phyloP scores from a whole-genome alignment of 2,329 filamentous ascomycete genomes.

The Colletotrichum orbiculare region DNA sequence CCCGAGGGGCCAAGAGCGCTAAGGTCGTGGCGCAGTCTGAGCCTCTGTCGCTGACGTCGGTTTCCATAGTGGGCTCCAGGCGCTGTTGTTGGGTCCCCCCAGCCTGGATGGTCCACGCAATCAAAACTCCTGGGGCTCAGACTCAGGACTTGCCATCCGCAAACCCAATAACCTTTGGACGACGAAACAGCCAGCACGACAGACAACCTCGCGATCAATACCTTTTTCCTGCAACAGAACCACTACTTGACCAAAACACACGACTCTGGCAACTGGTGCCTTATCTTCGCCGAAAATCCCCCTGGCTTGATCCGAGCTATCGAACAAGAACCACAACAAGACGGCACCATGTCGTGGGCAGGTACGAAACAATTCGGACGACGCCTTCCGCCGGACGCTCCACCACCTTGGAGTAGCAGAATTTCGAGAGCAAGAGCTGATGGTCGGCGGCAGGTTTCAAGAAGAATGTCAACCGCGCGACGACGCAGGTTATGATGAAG shows the following conservation, averaged over 20 bases:
- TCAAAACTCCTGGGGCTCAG: constrained; percentile 25
- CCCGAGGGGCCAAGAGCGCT: constrained; percentile 3
- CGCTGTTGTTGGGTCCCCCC: constrained; percentile 24
- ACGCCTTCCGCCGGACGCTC: constrained; percentile 10
- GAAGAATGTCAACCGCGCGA: constrained; percentile 98
- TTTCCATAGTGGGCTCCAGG: constrained; percentile 21
- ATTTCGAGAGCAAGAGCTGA: constrained; percentile 10
- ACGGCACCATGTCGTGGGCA: constrained; percentile 58
- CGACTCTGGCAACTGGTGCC: neutral
- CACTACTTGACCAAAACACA: constrained; percentile 13
- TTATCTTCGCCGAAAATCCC: too few species aligned
- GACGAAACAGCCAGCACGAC: constrained; percentile 21
- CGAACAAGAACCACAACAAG: neutral
- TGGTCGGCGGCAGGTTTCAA: constrained; percentile 58
- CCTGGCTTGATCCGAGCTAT: neutral
- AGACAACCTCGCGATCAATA: constrained; percentile 4
- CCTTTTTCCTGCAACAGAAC: constrained; percentile 3
- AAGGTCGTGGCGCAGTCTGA: constrained; percentile 27
- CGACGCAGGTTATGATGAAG: constrained; percentile 99
- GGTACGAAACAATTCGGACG: constrained; percentile 46
- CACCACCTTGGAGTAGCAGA: neutral
- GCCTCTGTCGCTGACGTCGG: constrained; percentile 40
- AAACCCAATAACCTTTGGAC: constrained; percentile 21
- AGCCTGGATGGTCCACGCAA: constrained; percentile 31
- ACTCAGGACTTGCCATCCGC: constrained; percentile 7